phyloP scores from a whole-genome alignment of 202 grass and related monocot genomes.

The Bolboschoenoplectus hybrid region DNA sequence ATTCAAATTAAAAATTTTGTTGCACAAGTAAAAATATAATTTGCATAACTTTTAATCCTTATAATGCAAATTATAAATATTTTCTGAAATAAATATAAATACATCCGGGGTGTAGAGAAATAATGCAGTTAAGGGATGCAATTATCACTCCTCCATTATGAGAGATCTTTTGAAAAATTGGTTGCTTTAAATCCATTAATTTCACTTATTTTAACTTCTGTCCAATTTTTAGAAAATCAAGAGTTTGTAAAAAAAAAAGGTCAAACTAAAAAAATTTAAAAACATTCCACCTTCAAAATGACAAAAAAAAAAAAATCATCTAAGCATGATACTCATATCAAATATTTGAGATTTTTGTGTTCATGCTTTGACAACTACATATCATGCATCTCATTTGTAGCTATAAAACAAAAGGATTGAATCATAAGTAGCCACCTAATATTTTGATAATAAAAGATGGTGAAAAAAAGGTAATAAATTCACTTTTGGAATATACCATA shows the following conservation, averaged over 20 bases:
- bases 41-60: no score
- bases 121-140: no score
- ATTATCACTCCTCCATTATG: neutral
- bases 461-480: neutral
- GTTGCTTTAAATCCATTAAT: neutral
- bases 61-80: no score
- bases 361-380: neutral
- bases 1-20: no score
- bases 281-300: neutral
- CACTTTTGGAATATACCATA: conserved; percentile 33
- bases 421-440: neutral
- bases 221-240: neutral
- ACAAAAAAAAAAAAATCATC: neutral
- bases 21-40: no score
- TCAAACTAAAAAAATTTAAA: neutral
- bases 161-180: neutral
- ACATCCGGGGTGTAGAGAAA: no score
- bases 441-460: conserved; percentile 8
- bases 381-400: no score
- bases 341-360: conserved; percentile 9
- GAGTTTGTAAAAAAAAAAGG: neutral
- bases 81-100: no score
- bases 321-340: neutral
- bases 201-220: neutral
- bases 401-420: neutral